Evolutionary conservation across 257 asterid genomes (phyloP).

Genomic region (Lavandula angustifolia): DNA sequence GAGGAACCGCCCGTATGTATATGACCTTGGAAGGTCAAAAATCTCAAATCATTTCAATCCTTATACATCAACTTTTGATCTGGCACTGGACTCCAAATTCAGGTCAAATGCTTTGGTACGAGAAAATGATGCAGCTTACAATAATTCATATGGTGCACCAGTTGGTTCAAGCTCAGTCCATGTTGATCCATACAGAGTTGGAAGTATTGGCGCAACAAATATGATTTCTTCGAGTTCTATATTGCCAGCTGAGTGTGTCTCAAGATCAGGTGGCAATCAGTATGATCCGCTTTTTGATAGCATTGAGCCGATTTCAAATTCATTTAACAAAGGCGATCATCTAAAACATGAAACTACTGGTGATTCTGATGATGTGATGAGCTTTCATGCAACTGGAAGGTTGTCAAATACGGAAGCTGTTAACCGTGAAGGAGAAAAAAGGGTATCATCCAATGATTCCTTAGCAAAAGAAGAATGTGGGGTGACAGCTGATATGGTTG

Average conservation of each 20-base stretch:
- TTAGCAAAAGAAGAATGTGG: constrained; percentile 72
- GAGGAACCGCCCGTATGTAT: constrained; percentile 42
- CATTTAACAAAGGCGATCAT: constrained; percentile 44
- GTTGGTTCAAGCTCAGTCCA: constrained; percentile 46
- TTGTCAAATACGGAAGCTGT: constrained; percentile 46
- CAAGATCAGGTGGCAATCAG: constrained; percentile 54
- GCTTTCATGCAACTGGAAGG: constrained; percentile 52
- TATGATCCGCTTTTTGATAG: constrained; percentile 92
- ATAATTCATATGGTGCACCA: constrained; percentile 35
- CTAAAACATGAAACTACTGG: constrained; percentile 51
- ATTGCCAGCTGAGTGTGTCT: constrained; percentile 38
- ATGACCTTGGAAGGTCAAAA: constrained; percentile 49
- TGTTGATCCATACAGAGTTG: constrained; percentile 38
- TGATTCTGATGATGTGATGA: constrained; percentile 55
- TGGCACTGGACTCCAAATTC: constrained; percentile 44
- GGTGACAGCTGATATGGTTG: constrained; percentile 85
- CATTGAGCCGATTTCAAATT: constrained; percentile 67
- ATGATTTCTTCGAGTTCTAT: constrained; percentile 42
- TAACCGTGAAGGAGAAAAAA: constrained; percentile 46
- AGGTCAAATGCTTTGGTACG: constrained; percentile 42
- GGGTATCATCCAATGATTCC: constrained; percentile 42
- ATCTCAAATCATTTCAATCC: constrained; percentile 60
- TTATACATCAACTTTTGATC: constrained; percentile 70
- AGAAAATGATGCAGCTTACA: constrained; percentile 44
- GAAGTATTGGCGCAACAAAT: constrained; percentile 40